Percentiles rank a stretch among this genome's conserved stretches.
Evolutionary conservation across 2,329 filamentous ascomycete genomes (phyloP).

Genomic region (Neurospora sp.): DNA sequence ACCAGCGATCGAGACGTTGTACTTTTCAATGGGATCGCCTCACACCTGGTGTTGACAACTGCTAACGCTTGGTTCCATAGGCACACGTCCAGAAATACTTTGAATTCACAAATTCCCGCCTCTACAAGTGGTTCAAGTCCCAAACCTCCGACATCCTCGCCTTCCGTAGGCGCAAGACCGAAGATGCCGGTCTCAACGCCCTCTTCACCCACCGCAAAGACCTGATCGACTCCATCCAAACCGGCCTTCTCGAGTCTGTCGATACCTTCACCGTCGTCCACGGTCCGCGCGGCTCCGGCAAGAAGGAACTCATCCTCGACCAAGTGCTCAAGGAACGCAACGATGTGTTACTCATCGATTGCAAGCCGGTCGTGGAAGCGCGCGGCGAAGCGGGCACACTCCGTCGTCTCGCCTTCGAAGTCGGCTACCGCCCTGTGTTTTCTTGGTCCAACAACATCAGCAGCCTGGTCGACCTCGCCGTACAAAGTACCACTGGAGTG

Average conservation of each 20-base stretch:
- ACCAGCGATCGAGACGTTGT: not conserved
- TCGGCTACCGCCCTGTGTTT: conserved; percentile 89
- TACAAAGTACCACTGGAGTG: conserved; percentile 86
- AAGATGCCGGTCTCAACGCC: conserved; percentile 62
- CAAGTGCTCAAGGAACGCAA: conserved; percentile 68
- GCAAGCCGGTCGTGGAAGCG: conserved; percentile 85
- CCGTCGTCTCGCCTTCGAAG: conserved; percentile 65
- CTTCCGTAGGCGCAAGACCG: conserved; percentile 44
- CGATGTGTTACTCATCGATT: conserved; percentile 79
- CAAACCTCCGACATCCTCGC: conserved; percentile 58
- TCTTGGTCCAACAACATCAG: conserved; percentile 94
- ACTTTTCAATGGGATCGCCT: not conserved
- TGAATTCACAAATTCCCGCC: conserved; percentile 58
- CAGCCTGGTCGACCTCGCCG: conserved; percentile 83
- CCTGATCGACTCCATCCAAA: conserved; percentile 71
- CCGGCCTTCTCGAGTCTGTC: conserved; percentile 77
- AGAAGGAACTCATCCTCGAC: conserved; percentile 77
- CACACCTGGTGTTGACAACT: not conserved
- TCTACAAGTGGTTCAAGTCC: conserved; percentile 73
- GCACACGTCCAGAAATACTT: conserved; percentile 73
- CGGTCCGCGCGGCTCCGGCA: conserved; percentile 83
- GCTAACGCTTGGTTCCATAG: conserved; percentile 8
- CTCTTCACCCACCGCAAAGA: conserved; percentile 82
- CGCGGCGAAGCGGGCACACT: conserved; percentile 82
- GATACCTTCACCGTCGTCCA: conserved; percentile 93